These are phyloP conservation scores for Candida glucosophila DNA, from an alignment of 1,139 yeast species.

Conservation along the genomic window DNA sequence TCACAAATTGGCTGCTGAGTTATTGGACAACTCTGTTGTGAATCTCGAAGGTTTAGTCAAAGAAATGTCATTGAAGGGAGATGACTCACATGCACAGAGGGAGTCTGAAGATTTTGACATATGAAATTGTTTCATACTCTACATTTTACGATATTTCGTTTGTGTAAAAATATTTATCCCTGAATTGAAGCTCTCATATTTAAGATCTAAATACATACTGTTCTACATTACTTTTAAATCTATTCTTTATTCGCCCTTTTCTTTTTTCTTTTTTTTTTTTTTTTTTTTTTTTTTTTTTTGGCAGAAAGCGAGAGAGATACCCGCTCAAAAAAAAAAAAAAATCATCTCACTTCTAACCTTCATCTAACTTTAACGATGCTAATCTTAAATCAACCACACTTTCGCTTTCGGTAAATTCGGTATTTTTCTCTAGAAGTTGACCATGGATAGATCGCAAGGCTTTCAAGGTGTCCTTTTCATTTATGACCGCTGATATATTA, in stretches of 20 bases:
- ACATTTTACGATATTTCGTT: too few relatives aligned
- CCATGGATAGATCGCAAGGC: slow-evolving; percentile 85
- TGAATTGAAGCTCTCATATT: too few relatives aligned
- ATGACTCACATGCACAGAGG: slow-evolving; percentile 13
- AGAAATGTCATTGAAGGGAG: slow-evolving; percentile 19
- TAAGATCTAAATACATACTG: too few relatives aligned
- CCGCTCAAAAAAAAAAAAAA: too few relatives aligned
- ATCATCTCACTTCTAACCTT: too few relatives aligned
- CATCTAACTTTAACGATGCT: slow-evolving; percentile 22
- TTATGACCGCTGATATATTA: slow-evolving; percentile 90
- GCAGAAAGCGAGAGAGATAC: too few relatives aligned
- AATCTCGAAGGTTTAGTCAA: slow-evolving; percentile 57
- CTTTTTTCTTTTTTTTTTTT: too few relatives aligned
- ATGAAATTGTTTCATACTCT: too few relatives aligned
- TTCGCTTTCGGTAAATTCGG: slow-evolving; percentile 17
- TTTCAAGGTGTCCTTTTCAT: slow-evolving; percentile 70
- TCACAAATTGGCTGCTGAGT: slow-evolving; percentile 69
- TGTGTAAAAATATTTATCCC: too few relatives aligned
- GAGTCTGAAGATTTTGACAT: slow-evolving; percentile 41
- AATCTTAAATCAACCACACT: slow-evolving; percentile 31
- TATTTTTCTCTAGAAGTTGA: slow-evolving; percentile 48
- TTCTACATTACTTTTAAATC: too few relatives aligned
- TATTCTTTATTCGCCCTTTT: too few relatives aligned
- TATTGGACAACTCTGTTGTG: slow-evolving; percentile 58
- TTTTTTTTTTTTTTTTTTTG: too few relatives aligned